A percentile compares a stretch with the other conserved stretches of the same genome.
Conservation (phyloP, 306 rosid species). For the Lithocarpus polystachyus region DNA sequence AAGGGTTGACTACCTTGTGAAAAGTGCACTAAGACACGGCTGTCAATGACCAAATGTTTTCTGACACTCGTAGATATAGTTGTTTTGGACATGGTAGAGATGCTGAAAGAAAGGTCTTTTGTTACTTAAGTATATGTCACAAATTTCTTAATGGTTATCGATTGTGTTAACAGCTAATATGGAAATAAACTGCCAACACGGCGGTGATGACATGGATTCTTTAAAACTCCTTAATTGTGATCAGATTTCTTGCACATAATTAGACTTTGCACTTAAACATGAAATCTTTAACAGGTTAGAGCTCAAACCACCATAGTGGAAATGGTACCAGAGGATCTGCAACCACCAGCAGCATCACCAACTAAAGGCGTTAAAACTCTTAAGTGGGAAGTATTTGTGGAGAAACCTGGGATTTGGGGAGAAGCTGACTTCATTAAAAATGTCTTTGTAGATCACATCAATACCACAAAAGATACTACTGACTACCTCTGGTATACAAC, state of each 20-base stretch:
- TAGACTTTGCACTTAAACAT: conserved; percentile 19
- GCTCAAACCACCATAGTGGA: conserved; percentile 57
- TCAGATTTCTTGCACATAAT: background rate
- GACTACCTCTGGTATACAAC: conserved; percentile 92
- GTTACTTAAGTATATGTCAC: background rate
- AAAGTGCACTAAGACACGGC: background rate
- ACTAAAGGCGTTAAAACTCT: conserved; percentile 43
- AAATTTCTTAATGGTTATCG: background rate
- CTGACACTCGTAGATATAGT: background rate
- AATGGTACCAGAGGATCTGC: conserved; percentile 65
- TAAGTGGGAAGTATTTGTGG: conserved; percentile 70
- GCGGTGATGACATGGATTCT: background rate
- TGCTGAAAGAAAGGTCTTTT: background rate
- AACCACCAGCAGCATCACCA: conserved; percentile 31
- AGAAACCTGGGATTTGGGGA: conserved; percentile 85
- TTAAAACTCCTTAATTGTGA: background rate
- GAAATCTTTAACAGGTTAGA: conserved; percentile 56
- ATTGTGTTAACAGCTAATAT: background rate
- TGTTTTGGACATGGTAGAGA: background rate
- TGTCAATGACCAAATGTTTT: background rate
- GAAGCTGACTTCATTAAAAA: conserved; percentile 59
- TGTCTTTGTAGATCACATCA: conserved; percentile 86
- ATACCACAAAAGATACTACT: conserved; percentile 89
- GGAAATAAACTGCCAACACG: background rate
- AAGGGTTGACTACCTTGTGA: background rate